Evolutionary conservation across 306 rosid genomes (phyloP).

Genomic region (Echinosophora koreensis): DNA sequence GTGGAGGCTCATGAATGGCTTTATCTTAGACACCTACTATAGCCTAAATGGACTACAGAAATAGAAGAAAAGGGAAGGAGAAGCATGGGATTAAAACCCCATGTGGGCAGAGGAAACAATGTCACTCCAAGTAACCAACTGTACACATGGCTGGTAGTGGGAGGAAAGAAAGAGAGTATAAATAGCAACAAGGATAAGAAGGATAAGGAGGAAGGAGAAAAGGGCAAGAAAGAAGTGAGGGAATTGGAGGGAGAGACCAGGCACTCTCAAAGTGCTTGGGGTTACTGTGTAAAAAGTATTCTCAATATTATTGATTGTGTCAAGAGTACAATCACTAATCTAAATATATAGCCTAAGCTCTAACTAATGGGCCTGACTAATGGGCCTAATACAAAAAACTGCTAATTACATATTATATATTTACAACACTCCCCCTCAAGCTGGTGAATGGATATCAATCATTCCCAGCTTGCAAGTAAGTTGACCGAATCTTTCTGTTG

Average conservation of each 20-base stretch:
- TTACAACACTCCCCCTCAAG: too few relatives aligned
- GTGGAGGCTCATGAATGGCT: neutral
- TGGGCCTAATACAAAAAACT: too few relatives aligned
- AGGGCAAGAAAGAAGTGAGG: slow-evolving; percentile 1
- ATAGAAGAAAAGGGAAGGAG: neutral
- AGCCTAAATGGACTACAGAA: neutral
- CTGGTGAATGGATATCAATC: too few relatives aligned
- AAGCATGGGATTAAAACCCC: neutral
- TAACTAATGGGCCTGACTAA: too few relatives aligned
- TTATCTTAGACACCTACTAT: neutral
- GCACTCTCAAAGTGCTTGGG: slow-evolving; percentile 6
- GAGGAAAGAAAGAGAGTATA: neutral
- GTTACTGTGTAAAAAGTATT: too few relatives aligned
- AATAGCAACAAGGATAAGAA: neutral
- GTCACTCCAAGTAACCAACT: slow-evolving; percentile 12
- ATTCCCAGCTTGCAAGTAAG: too few relatives aligned
- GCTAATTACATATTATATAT: too few relatives aligned
- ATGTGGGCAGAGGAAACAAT: neutral
- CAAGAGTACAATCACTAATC: too few relatives aligned
- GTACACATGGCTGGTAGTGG: neutral
- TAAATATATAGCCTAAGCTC: too few relatives aligned
- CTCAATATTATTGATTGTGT: too few relatives aligned
- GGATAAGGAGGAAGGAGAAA: slow-evolving; percentile 9
- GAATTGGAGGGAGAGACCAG: neutral
- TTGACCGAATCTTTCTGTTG: too few relatives aligned